Conservation (phyloP, 2,329 filamentous ascomycete genomes). For the Pestalotiopsis fici region DNA sequence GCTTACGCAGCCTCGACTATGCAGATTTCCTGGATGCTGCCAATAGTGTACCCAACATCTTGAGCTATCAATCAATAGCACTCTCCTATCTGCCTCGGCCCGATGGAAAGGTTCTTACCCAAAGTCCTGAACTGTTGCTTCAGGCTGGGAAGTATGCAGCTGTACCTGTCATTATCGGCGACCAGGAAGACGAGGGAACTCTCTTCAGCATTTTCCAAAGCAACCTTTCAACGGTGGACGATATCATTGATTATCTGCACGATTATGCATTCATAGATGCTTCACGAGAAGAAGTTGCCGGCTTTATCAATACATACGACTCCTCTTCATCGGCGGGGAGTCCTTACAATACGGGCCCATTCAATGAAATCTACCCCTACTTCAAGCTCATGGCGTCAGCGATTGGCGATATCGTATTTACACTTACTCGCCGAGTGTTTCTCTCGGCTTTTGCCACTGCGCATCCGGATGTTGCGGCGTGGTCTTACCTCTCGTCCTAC, state of each 20-base stretch:
- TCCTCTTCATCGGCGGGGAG: slow-evolving; percentile 59
- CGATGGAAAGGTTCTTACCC: slow-evolving; percentile 62
- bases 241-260: slow-evolving; percentile 65
- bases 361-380: slow-evolving; percentile 75
- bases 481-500: slow-evolving; percentile 77
- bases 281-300: slow-evolving; percentile 48
- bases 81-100: slow-evolving; percentile 75
- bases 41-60: slow-evolving; percentile 68
- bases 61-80: slow-evolving; percentile 68
- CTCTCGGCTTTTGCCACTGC: slow-evolving; percentile 46
- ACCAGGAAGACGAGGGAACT: slow-evolving; percentile 81
- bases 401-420: slow-evolving; percentile 75
- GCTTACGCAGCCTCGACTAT: slow-evolving; percentile 64
- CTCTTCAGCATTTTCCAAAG: slow-evolving; percentile 69
- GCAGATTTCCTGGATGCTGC: slow-evolving; percentile 60
- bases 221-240: slow-evolving; percentile 63
- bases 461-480: slow-evolving; percentile 61
- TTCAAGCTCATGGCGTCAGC: slow-evolving; percentile 78
- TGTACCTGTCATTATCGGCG: slow-evolving; percentile 67
- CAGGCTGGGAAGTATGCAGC: slow-evolving; percentile 53
- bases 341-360: slow-evolving; percentile 66
- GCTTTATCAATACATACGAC: slow-evolving; percentile 64
- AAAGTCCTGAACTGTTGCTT: slow-evolving; percentile 62
- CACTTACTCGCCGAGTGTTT: slow-evolving; percentile 66
- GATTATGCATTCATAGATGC: slow-evolving; percentile 61